phyloP scores from a whole-genome alignment of 2,329 filamentous ascomycete species.

The Diaporthe citriasiana region DNA sequence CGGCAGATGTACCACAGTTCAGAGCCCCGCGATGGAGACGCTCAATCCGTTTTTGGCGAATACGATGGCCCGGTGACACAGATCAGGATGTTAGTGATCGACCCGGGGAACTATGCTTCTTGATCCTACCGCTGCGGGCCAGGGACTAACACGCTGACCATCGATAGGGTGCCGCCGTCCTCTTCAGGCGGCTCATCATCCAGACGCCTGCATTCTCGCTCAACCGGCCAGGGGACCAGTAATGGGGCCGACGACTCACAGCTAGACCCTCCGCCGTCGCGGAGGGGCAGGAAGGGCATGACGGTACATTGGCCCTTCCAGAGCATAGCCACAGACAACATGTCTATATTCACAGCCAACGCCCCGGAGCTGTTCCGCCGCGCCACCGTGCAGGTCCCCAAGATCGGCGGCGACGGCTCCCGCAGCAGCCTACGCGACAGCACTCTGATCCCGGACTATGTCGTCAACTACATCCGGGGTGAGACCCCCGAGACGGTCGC shows the following conservation, averaged over 20 bases:
- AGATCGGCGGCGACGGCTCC: conserved; percentile 40
- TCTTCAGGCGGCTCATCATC: conserved; percentile 15
- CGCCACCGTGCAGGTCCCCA: conserved; percentile 31
- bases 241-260: conserved; percentile 9
- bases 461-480: conserved; percentile 68
- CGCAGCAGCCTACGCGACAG: conserved; percentile 49
- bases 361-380: conserved; percentile 34
- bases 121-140: neutral
- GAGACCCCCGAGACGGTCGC: conserved; percentile 68
- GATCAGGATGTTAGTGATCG: conserved; percentile 29
- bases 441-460: conserved; percentile 68
- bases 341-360: conserved; percentile 43
- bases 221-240: conserved; percentile 17
- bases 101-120: too few relatives aligned
- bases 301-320: conserved; percentile 55
- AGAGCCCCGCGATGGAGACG: conserved; percentile 36
- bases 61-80: conserved; percentile 34
- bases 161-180: conserved; percentile 18
- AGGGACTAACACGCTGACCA: conserved; percentile 17
- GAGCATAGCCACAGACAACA: conserved; percentile 49
- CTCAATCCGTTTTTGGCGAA: conserved; percentile 23
- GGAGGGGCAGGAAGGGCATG: conserved; percentile 39
- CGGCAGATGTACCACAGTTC: conserved; percentile 37
- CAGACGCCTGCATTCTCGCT: conserved; percentile 23
- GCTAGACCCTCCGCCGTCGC: conserved; percentile 37